phyloP scores from a whole-genome alignment of 257 asterid genomes.

The Nicotiana tomentosiformis region DNA sequence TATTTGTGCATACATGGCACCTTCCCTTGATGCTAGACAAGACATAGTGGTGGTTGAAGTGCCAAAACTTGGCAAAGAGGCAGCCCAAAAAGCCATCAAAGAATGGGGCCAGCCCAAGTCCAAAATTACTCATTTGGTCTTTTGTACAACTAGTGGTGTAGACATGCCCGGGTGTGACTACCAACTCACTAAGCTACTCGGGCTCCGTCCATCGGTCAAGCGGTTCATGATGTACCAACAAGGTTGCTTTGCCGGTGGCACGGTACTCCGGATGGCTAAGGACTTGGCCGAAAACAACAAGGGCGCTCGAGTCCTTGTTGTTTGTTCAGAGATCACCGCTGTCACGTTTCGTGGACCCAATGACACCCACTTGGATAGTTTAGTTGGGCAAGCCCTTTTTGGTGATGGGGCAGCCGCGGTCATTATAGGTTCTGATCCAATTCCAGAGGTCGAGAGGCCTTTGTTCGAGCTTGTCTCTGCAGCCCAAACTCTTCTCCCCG shows the following conservation, averaged over 20 bases:
- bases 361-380: conserved; percentile 45
- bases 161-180: conserved; percentile 92
- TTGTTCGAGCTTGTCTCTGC: conserved; percentile 51
- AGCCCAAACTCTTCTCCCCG: conserved; percentile 53
- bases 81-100: conserved; percentile 71
- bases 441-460: conserved; percentile 39
- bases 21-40: conserved; percentile 66
- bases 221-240: conserved; percentile 80
- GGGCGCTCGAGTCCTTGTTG: conserved; percentile 54
- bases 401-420: conserved; percentile 65
- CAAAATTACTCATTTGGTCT: conserved; percentile 62
- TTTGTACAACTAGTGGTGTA: conserved; percentile 80
- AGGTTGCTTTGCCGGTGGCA: conserved; percentile 74
- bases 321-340: conserved; percentile 62
- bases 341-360: conserved; percentile 57
- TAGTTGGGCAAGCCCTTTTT: conserved; percentile 55
- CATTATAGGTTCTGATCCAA: conserved; percentile 44
- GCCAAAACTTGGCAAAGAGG: conserved; percentile 75
- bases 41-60: conserved; percentile 75
- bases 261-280: conserved; percentile 68
- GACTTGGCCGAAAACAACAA: conserved; percentile 77
- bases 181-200: conserved; percentile 68
- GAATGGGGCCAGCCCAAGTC: conserved; percentile 93
- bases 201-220: conserved; percentile 59
- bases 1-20: conserved; percentile 57